Conservation (phyloP, 345 rosid genomes). For the Acer yangbiense region DNA sequence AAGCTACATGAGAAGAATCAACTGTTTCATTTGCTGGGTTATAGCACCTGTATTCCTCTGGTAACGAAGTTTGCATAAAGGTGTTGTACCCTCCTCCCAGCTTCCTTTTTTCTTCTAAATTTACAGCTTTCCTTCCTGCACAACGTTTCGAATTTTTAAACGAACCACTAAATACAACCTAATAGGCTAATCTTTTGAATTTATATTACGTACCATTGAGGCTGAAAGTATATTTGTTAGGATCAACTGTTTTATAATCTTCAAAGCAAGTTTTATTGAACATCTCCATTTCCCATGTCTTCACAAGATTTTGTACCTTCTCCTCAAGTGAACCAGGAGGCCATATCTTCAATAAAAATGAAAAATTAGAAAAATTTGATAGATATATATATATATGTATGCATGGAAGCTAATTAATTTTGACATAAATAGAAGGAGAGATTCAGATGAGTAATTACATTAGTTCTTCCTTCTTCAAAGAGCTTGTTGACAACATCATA, state of each 20-base stretch:
- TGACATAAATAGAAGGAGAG: not conserved
- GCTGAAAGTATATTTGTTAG: slow-evolving; percentile 36
- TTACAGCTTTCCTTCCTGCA: slow-evolving; percentile 51
- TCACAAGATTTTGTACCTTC: slow-evolving; percentile 61
- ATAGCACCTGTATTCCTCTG: slow-evolving; percentile 41
- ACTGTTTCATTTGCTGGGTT: slow-evolving; percentile 40
- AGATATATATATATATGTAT: too few relatives aligned
- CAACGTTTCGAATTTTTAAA: too few relatives aligned
- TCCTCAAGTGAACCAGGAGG: slow-evolving; percentile 62
- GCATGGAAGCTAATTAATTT: not conserved
- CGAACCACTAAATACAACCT: not conserved
- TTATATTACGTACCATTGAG: slow-evolving; percentile 43
- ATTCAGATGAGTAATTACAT: slow-evolving; percentile 25
- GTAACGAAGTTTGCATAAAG: slow-evolving; percentile 56
- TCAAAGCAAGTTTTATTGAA: slow-evolving; percentile 41
- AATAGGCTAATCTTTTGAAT: not conserved
- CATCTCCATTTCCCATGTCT: slow-evolving; percentile 76
- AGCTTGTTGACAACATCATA: slow-evolving; percentile 58
- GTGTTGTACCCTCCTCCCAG: slow-evolving; percentile 65
- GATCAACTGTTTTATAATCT: slow-evolving; percentile 45
- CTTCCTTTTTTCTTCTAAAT: slow-evolving; percentile 37
- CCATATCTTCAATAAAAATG: slow-evolving; percentile 43
- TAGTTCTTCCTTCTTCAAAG: slow-evolving; percentile 63
- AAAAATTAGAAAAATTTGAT: not conserved
- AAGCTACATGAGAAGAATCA: slow-evolving; percentile 41